A percentile compares a stretch with the other conserved stretches of the same genome.
These are phyloP conservation scores for Celoporthe dispersa DNA, from an alignment of 2,329 filamentous ascomycete genomes.

Conservation along the genomic window DNA sequence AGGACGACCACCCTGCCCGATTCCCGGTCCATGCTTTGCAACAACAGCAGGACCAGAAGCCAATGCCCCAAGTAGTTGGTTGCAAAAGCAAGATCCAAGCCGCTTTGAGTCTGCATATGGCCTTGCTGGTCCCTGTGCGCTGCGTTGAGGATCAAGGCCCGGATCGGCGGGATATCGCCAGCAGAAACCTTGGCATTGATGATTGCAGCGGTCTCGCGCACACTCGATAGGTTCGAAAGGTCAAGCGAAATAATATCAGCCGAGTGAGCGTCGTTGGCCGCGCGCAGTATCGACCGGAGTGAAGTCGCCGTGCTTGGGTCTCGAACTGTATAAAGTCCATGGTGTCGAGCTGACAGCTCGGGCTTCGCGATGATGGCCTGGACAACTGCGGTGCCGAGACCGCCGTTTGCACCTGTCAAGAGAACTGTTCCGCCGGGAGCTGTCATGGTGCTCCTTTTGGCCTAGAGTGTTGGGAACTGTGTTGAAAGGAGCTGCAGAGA, in stretches of 20 bases:
- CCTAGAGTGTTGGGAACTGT: no score
- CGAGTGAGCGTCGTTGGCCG: conserved; percentile 21
- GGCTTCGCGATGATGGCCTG: conserved; percentile 36
- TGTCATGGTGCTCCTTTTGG: no score
- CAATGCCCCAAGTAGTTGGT: conserved; percentile 37
- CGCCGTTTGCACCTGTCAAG: conserved; percentile 46
- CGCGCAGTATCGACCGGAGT: conserved; percentile 35
- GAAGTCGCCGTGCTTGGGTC: conserved; percentile 38
- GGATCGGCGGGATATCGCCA: conserved; percentile 44
- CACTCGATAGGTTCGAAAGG: conserved; percentile 36
- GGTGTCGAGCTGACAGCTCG: conserved; percentile 38
- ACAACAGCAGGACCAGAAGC: conserved; percentile 33
- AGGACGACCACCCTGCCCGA: conserved; percentile 32
- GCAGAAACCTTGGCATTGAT: conserved; percentile 39
- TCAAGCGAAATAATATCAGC: conserved; percentile 42
- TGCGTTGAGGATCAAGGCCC: conserved; percentile 44
- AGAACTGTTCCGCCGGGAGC: conserved; percentile 38
- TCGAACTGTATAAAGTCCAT: conserved; percentile 44
- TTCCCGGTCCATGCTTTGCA: conserved; percentile 34
- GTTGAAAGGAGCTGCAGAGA: no score
- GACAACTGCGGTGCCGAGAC: conserved; percentile 43
- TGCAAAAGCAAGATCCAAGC: conserved; percentile 33
- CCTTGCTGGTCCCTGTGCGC: conserved; percentile 34
- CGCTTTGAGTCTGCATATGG: conserved; percentile 30
- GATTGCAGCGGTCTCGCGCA: conserved; percentile 35